Base-by-base conservation (phyloP, 768 basidiomycete species). In the Omphalotus guepiniiformis region DNA sequence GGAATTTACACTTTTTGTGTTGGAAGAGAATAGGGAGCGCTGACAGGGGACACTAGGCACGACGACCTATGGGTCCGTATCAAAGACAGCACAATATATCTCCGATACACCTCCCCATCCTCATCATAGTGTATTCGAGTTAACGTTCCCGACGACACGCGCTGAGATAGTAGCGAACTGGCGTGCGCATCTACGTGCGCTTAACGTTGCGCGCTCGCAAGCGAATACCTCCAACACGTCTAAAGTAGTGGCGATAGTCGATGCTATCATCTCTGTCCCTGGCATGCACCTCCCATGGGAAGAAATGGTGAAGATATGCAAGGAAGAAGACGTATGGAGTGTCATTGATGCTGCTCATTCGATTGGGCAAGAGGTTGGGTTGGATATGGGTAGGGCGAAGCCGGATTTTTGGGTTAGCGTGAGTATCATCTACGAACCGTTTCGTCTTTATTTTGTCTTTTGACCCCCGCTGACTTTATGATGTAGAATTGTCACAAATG, bases 401-500 rank as follows among this genome's bases (percentile, higher is more conserved):
- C 77, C 78, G 6, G 82, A 85, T 58, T 83, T 83, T 60, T 83
- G 76, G 75, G 62, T 79, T 15, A 76, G 79, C n/a, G n/a, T n/a
- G n/a, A n/a, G n/a, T n/a, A n/a, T n/a, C n/a, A n/a, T n/a, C n/a
- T n/a, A n/a, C n/a, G n/a, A n/a, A n/a, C n/a, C n/a, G n/a, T n/a
- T n/a, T n/a, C n/a, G n/a, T n/a, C n/a, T n/a, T n/a, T n/a, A n/a
- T n/a, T n/a, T n/a, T n/a, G n/a, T n/a, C n/a, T n/a, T n/a, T n/a
- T n/a, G n/a, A n/a, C n/a, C n/a, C n/a, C n/a, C n/a, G n/a, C n/a
- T n/a, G n/a, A n/a, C n/a, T n/a, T n/a, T n/a, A n/a, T n/a, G n/a
- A n/a, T n/a, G n/a, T n/a, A n/a, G 68, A 83, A 82, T 52, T 79
- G 78, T 51, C 80, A 83, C 62, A 85, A 85, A 58, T 85, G 83